Conservation (phyloP, 257 asterid species). For the Gentiana dahurica region DNA sequence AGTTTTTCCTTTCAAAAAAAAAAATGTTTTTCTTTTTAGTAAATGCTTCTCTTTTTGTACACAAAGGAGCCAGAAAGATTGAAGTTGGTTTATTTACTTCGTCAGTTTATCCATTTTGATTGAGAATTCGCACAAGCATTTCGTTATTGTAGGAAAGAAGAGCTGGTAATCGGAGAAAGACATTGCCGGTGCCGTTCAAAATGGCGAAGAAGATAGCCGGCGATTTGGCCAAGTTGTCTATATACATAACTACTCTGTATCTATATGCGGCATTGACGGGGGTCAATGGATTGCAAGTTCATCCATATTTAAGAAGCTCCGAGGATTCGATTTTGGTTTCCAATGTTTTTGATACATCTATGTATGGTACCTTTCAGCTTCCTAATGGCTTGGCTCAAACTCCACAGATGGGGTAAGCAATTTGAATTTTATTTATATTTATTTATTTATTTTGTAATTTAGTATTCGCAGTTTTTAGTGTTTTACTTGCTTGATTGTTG, state of each 20-base stretch:
- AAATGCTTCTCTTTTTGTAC: too few species aligned
- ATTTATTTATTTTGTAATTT: background rate
- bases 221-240: constrained; percentile 9
- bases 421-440: background rate
- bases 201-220: background rate
- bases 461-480: background rate
- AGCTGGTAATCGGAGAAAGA: too few species aligned
- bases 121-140: too few species aligned
- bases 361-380: constrained; percentile 65
- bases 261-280: constrained; percentile 26
- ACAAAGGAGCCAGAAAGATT: too few species aligned
- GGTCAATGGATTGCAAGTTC: constrained; percentile 33
- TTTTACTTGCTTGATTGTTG: too few species aligned
- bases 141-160: too few species aligned
- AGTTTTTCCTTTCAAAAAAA: too few species aligned
- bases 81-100: too few species aligned
- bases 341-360: constrained; percentile 65
- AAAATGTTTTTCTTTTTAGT: too few species aligned
- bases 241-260: constrained; percentile 11
- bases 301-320: constrained; percentile 43
- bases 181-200: too few species aligned
- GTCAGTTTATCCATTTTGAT: too few species aligned
- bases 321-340: constrained; percentile 32
- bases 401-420: constrained; percentile 90
- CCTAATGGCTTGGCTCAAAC: constrained; percentile 66